Evolutionary conservation across 129 eudicot species (phyloP).

Genomic region (Flaveria trinervia): DNA sequence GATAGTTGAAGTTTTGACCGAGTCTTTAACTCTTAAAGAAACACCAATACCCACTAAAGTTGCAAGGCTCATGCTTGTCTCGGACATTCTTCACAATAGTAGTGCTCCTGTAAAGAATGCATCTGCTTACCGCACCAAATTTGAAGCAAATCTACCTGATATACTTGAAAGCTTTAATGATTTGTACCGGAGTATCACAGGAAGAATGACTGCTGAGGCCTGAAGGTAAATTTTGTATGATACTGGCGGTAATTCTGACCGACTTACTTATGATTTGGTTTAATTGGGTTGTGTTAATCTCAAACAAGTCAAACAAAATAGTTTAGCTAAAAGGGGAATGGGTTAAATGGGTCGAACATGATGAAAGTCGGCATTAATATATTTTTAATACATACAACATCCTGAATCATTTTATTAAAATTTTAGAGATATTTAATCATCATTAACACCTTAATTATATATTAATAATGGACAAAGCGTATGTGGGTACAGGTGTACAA

Average conservation of each 20-base stretch:
- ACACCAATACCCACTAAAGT: slow-evolving; percentile 96
- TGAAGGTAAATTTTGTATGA: slow-evolving; percentile 51
- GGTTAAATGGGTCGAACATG: background rate
- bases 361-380: background rate
- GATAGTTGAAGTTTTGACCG: slow-evolving; percentile 95
- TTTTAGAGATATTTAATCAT: background rate
- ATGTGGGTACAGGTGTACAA: background rate
- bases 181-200: slow-evolving; percentile 79
- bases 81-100: slow-evolving; percentile 95
- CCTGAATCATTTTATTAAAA: background rate
- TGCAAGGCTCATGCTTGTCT: slow-evolving; percentile 98
- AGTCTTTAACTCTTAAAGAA: slow-evolving; percentile 93
- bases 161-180: slow-evolving; percentile 96
- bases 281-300: background rate
- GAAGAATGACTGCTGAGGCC: slow-evolving; percentile 98
- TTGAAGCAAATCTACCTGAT: slow-evolving; percentile 84
- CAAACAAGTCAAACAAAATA: background rate
- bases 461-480: background rate
- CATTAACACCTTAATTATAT: background rate
- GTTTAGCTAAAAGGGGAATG: background rate
- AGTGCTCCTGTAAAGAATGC: slow-evolving; percentile 99
- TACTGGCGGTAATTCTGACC: background rate
- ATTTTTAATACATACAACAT: background rate
- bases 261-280: background rate
- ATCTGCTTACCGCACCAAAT: slow-evolving; percentile 92